A percentile compares a stretch with the other conserved stretches of the same genome.
phyloP scores from a whole-genome alignment of 179 eudicot species.

The Carnegiea gigantea region DNA sequence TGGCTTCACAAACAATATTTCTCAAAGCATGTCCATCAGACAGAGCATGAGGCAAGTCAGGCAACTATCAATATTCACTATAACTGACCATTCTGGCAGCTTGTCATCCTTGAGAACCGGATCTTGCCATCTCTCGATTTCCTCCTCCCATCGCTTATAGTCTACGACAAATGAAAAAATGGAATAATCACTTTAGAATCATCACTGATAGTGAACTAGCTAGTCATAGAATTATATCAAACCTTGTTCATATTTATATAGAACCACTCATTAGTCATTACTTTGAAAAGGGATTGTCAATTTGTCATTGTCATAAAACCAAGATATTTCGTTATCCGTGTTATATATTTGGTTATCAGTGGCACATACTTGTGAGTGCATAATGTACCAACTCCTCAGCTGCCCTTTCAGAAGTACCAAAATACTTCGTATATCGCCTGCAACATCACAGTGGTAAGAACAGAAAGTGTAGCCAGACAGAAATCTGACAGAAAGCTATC shows the following conservation, averaged over 20 bases:
- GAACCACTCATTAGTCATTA: background rate
- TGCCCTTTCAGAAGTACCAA: constrained; percentile 82
- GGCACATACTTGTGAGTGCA: constrained; percentile 80
- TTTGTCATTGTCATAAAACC: background rate
- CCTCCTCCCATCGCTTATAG: constrained; percentile 97
- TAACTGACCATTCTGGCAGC: constrained; percentile 89
- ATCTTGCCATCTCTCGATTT: constrained; percentile 95
- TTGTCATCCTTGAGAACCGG: constrained; percentile 82
- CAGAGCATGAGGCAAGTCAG: background rate
- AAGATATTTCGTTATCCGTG: background rate
- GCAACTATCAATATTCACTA: background rate
- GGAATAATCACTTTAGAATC: constrained; percentile 8
- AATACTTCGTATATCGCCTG: constrained; percentile 93
- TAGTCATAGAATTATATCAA: background rate
- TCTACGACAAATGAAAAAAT: constrained; percentile 42
- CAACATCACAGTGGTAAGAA: constrained; percentile 22
- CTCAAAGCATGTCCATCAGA: background rate
- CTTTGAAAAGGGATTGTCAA: background rate
- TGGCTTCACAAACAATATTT: background rate
- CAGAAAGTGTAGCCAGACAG: background rate
- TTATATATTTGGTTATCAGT: background rate
- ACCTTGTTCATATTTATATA: background rate
- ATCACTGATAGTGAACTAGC: background rate
- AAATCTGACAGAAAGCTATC: constrained; percentile 1
- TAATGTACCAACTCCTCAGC: constrained; percentile 75